phyloP scores from a whole-genome alignment of 805 yeast genomes.

The Ogataea salicorniae region DNA sequence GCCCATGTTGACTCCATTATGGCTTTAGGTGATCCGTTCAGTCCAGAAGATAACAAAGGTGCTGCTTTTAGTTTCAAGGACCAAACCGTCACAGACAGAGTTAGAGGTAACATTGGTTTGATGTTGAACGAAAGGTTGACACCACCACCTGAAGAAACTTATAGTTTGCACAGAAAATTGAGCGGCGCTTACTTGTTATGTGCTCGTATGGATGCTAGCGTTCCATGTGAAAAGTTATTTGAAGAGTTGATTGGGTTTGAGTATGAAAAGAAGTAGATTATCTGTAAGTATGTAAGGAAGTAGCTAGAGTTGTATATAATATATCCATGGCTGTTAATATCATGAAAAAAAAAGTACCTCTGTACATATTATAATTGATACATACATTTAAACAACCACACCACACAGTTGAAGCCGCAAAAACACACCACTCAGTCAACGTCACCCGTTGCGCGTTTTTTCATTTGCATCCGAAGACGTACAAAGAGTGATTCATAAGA shows the following conservation, averaged over 20 bases:
- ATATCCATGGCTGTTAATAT: neutral
- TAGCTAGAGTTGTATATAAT: too few relatives aligned
- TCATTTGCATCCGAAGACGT: too few relatives aligned
- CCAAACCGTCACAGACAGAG: conserved; percentile 93
- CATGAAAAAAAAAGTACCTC: neutral
- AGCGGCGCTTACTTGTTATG: conserved; percentile 92
- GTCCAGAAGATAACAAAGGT: conserved; percentile 44
- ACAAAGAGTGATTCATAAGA: too few relatives aligned
- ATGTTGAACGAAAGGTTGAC: conserved; percentile 90
- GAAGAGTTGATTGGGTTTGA: conserved; percentile 63
- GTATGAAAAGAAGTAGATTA: conserved; percentile 14
- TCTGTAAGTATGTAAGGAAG: neutral
- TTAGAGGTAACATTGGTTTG: conserved; percentile 76
- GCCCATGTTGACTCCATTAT: conserved; percentile 91
- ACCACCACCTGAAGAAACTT: conserved; percentile 98
- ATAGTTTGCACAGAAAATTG: conserved; percentile 90
- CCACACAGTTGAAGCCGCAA: too few relatives aligned
- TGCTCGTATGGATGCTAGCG: conserved; percentile 75
- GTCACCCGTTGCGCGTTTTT: too few relatives aligned
- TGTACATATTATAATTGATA: too few relatives aligned
- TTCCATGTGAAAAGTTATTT: conserved; percentile 76
- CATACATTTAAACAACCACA: too few relatives aligned
- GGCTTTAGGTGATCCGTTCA: conserved; percentile 90
- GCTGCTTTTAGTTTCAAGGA: conserved; percentile 61
- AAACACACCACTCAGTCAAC: too few relatives aligned